A percentile compares a stretch with the other conserved stretches of the same genome.
These are phyloP conservation scores for Phaeosphaeriaceae sp. DNA, from an alignment of 2,329 filamentous ascomycete genomes.

Conservation along the genomic window DNA sequence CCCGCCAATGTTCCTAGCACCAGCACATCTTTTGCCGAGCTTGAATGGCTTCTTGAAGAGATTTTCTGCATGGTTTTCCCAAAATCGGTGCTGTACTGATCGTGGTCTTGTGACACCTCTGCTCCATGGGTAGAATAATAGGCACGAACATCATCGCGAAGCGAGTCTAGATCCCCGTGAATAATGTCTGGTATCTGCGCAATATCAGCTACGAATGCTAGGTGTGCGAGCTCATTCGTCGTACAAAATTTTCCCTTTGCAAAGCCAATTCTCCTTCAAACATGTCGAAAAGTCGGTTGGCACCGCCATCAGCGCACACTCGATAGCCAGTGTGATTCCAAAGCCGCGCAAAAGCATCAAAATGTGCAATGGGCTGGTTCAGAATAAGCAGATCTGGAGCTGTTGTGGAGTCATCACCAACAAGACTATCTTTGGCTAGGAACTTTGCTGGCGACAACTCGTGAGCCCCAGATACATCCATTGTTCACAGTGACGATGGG, in stretches of 20 bases:
- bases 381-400: constrained; percentile 53
- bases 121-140: constrained; percentile 71
- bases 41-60: constrained; percentile 50
- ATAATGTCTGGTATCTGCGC: constrained; percentile 64
- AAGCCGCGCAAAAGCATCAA: constrained; percentile 57
- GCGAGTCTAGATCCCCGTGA: constrained; percentile 90
- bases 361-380: constrained; percentile 53
- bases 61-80: constrained; percentile 75
- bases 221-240: constrained; percentile 5
- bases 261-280: constrained; percentile 39
- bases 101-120: constrained; percentile 71
- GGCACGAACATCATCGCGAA: constrained; percentile 66
- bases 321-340: constrained; percentile 65
- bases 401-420: constrained; percentile 21
- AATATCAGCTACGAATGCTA: constrained; percentile 17
- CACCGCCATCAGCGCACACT: constrained; percentile 90
- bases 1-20: constrained; percentile 86
- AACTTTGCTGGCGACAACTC: constrained; percentile 36
- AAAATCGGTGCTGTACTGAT: constrained; percentile 92
- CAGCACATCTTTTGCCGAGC: constrained; percentile 66
- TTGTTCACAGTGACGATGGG: constrained; percentile 6
- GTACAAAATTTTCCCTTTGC: constrained; percentile 39
- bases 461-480: constrained; percentile 19
- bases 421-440: constrained; percentile 23
- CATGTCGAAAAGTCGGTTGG: constrained; percentile 73